Evolutionary conservation across 2,329 filamentous ascomycete genomes (phyloP).

Genomic region (Thelonectria blattea): DNA sequence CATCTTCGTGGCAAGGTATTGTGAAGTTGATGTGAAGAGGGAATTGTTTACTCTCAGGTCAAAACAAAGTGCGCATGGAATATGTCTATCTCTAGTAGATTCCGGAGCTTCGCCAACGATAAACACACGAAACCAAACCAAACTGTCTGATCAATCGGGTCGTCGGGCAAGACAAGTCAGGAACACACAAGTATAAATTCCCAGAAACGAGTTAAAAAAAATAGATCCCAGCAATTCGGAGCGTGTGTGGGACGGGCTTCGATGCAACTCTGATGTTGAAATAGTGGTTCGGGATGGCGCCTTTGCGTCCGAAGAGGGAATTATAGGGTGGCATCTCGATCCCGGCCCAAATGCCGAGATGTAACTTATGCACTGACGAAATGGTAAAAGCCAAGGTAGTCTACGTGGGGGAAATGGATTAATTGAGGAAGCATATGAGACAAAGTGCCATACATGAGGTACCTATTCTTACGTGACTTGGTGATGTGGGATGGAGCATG

Average conservation of each 20-base stretch:
- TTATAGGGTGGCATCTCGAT: constrained; percentile 20
- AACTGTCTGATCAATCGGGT: no score
- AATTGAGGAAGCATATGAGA: neutral
- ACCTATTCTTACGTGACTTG: no score
- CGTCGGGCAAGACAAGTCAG: neutral
- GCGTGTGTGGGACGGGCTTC: constrained; percentile 13
- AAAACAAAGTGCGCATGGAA: no score
- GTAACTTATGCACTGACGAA: neutral
- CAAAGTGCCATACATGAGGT: no score
- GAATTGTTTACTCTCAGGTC: neutral
- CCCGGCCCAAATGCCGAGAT: neutral
- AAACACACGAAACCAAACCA: no score
- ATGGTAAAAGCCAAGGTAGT: neutral
- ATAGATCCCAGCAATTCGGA: constrained; percentile 17
- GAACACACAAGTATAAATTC: neutral
- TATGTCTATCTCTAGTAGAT: no score
- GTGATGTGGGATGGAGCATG: no score
- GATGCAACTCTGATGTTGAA: constrained; percentile 27
- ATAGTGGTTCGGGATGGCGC: constrained; percentile 27
- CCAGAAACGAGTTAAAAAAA: neutral
- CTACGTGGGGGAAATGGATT: constrained; percentile 15
- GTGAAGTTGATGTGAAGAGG: neutral
- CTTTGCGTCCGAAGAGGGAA: constrained; percentile 15
- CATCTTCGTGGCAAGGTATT: constrained; percentile 10
- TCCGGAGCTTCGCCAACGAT: no score